Evolutionary conservation across 2,329 filamentous ascomycete species (phyloP), one percentile per base, ranked within the genome.

Genomic region (Xylariaceae sp.): DNA sequence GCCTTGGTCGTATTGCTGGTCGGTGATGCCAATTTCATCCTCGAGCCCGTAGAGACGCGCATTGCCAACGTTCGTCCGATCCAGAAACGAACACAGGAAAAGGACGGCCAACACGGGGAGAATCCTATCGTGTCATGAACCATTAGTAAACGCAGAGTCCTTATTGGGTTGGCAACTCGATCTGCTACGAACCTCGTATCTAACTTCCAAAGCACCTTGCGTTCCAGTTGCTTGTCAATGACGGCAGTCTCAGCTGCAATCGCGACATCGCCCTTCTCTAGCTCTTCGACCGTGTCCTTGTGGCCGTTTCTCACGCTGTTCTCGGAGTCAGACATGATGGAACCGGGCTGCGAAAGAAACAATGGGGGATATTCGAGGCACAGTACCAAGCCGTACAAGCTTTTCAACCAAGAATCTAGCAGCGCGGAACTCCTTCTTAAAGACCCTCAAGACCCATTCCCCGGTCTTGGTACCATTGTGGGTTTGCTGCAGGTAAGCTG

Each of bases 21-120:
- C 76, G 4, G 64, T 74, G 48, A 87, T 78, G 34, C 65, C 56
- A 2, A 84, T 59, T 52, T 81, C 76, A 1, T 64, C 50, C 50
- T 83, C 76, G 12, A 87, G 68, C 1, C 78, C 76, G 38, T 83
- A 71, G 8, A 86, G 78, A 46, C 79, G 79, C 18, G 82, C 83
- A 54, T 87, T 86, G 29, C 83, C 83, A 29, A 87, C 79, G 56
- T 87, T 87, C n/a, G 82, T 85, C 32, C 84, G 73, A 60, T 87
- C 83, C 37, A 76, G 67, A 45, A 74, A 75, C 1, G 80, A 84
- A 62, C 78, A 84, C 9, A 85, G 67, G 50, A 84, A 84, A 1
- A 86, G 64, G 1, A 85, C 53, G 0, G 79, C 73, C n/a, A 87
- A 69, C 6, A 81, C 62, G 0, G 81, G 81, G 6, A 85, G 64